Conservation (phyloP, 306 rosid genomes). For the Oxytropis ochrocephala region DNA sequence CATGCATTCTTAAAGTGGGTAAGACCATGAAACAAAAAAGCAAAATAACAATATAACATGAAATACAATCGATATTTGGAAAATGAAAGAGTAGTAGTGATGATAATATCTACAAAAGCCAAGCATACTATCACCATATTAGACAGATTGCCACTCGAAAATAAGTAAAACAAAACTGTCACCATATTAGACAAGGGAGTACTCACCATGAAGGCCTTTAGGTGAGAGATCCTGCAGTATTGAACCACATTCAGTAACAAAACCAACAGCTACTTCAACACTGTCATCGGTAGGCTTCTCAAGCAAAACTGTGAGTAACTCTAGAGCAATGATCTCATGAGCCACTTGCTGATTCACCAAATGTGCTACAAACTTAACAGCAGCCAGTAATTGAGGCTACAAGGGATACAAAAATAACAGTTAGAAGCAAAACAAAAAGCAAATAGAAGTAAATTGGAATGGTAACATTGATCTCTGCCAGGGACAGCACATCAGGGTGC, state of each 20-base stretch:
- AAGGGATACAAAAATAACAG: constrained; percentile 9
- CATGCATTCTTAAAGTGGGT: not conserved
- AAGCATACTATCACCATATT: not conserved
- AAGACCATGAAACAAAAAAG: not conserved
- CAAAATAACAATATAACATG: not conserved
- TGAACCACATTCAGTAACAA: constrained; percentile 90
- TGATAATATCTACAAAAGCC: not conserved
- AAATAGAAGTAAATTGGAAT: not conserved
- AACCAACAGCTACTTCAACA: constrained; percentile 98
- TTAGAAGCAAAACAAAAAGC: not conserved
- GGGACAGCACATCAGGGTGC: not conserved
- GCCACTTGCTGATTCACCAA: constrained; percentile 93
- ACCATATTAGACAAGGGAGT: constrained; percentile 14
- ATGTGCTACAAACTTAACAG: constrained; percentile 91
- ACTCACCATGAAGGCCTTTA: constrained; percentile 85
- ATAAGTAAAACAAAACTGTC: not conserved
- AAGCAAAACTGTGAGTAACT: constrained; percentile 78
- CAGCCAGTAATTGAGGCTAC: constrained; percentile 91
- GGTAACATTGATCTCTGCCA: not conserved
- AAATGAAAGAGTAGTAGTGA: not conserved
- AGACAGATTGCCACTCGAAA: not conserved
- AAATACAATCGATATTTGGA: not conserved
- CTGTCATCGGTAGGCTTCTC: constrained; percentile 93
- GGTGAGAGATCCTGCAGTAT: constrained; percentile 85
- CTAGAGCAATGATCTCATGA: constrained; percentile 83